Percentiles rank a stretch among this genome's conserved stretches.
These are phyloP conservation scores for Magnusiomyces suaveolens DNA, from an alignment of 1,139 yeast genomes.

Conservation along the genomic window DNA sequence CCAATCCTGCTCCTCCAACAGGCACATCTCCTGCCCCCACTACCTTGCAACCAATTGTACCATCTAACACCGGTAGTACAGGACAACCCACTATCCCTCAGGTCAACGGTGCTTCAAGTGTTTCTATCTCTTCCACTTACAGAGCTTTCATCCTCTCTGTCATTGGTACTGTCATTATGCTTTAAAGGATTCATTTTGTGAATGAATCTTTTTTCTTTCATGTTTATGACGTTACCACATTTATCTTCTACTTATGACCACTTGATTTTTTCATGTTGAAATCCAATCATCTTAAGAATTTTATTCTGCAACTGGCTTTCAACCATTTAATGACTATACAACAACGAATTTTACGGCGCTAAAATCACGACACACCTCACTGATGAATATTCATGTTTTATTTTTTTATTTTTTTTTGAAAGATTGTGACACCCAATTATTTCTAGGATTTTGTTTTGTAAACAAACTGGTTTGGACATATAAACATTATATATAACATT, in stretches of 20 bases:
- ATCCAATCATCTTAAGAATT: no score
- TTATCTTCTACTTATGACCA: background rate
- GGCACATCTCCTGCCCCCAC: background rate
- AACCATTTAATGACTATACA: no score
- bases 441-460: no score
- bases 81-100: background rate
- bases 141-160: background rate
- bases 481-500: no score
- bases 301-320: no score
- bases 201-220: background rate
- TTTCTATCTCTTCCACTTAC: background rate
- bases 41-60: background rate
- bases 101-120: background rate
- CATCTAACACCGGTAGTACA: background rate
- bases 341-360: no score
- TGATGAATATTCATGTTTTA: no score
- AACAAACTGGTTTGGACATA: no score
- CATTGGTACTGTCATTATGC: background rate
- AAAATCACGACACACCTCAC: no score
- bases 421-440: no score
- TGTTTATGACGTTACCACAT: background rate
- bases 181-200: background rate
- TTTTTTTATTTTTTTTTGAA: no score
- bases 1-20: background rate
- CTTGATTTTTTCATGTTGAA: no score